Base-by-base conservation (phyloP, 1,284 basidiomycete genomes). In the Chalciporus sp. region DNA sequence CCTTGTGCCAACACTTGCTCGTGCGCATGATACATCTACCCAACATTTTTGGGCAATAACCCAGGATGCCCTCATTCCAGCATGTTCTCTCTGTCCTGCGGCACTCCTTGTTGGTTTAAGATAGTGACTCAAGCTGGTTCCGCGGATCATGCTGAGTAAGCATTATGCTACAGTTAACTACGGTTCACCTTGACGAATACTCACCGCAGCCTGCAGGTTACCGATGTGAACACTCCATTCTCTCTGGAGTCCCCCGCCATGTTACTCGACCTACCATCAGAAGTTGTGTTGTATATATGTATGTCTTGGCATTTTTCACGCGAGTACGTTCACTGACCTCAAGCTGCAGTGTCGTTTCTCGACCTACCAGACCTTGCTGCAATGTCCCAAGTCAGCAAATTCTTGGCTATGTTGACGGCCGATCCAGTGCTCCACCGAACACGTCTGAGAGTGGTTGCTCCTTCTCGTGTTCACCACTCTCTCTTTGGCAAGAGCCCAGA, bases 311-410 rank as follows among this genome's bases (percentile, higher is more conserved):
- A 4, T 47, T 46, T 17, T 17, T 7, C 0, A 10, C 45, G 50
- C 26, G 10, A 27, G 26, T 6, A 17, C 39, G 9, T 44, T 41
- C n/a, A 14, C 17, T 57, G 54, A 60, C 49, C 28, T 44, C 27
- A 33, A 19, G 4, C 26, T n/a, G 12, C 59, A 88, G 86, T 87
- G 42, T 82, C 84, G 2, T 90, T 80, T 65, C 74, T 90, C 47
- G 87, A 90, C 68, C 67, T 89, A 7, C 87, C 88, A 0, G 88
- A 90, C 64, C 78, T 89, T 43, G 76, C 77, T 48, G 66, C 74
- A 2, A 65, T 88, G 31, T 75, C 78, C 11, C 74, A 71, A 50
- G 72, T 79, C 23, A 78, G 74, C 44, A 78, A 76, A 14, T 56
- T 67, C 19, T 72, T 88, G 11, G 74, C 75, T 8, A 61, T 62